Evolutionary conservation across 2,329 filamentous ascomycete species (phyloP).

Genomic region (Botryotinia narcissicola): DNA sequence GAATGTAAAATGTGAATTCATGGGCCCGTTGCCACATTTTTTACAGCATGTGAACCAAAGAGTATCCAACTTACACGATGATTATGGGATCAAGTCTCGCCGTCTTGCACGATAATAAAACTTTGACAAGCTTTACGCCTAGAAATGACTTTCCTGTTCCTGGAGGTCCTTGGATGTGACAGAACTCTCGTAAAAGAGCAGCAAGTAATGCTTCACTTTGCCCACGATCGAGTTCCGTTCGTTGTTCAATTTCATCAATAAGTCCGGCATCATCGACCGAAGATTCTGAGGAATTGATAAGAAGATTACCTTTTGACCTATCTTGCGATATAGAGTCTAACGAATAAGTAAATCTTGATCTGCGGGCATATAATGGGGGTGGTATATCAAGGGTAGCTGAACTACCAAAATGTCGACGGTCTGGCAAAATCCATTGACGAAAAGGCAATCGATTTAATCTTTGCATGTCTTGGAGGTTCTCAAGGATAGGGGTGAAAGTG

Average conservation of each 20-base stretch:
- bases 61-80: constrained; percentile 35
- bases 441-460: neutral
- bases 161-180: constrained; percentile 37
- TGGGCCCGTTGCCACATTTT: neutral
- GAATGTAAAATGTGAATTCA: neutral
- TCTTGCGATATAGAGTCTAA: constrained; percentile 26
- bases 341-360: constrained; percentile 21
- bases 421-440: constrained; percentile 13
- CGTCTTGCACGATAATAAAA: constrained; percentile 38
- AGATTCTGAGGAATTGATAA: neutral
- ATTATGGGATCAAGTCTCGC: constrained; percentile 39
- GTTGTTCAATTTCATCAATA: constrained; percentile 26
- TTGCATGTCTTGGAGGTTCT: constrained; percentile 18
- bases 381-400: constrained; percentile 22
- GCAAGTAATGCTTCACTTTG: constrained; percentile 43
- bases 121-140: constrained; percentile 32
- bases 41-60: neutral
- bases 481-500: constrained; percentile 11
- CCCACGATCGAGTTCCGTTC: constrained; percentile 29
- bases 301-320: constrained; percentile 21
- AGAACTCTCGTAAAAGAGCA: constrained; percentile 44
- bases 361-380: constrained; percentile 29
- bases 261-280: constrained; percentile 20
- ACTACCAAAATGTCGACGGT: neutral
- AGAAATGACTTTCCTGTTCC: constrained; percentile 36